Conservation (phyloP, 768 basidiomycete species). For the Lepiota subincarnata region DNA sequence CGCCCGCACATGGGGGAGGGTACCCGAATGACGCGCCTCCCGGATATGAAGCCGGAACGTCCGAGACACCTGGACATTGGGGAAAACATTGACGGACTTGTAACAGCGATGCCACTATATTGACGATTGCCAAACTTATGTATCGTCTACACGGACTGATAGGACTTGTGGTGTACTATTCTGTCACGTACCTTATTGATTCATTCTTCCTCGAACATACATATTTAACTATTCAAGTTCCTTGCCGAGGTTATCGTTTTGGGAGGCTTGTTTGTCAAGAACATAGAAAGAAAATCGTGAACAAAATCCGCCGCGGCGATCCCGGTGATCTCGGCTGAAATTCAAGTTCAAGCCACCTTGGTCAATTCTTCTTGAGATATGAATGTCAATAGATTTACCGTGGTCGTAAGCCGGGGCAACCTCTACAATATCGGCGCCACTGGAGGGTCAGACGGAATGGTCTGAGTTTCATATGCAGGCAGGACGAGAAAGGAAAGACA, state of each 20-base stretch:
- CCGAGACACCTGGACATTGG: constrained; percentile 51
- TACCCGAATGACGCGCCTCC: constrained; percentile 58
- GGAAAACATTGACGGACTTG: constrained; percentile 32
- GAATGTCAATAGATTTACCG: constrained; percentile 32
- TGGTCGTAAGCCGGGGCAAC: constrained; percentile 73
- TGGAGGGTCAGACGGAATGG: constrained; percentile 18
- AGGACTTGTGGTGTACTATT: not conserved
- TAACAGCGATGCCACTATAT: too few relatives aligned
- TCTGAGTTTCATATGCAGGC: not conserved
- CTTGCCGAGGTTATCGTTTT: not conserved
- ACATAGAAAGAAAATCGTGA: constrained; percentile 63
- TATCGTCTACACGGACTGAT: not conserved
- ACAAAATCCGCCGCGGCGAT: constrained; percentile 68
- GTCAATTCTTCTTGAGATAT: not conserved
- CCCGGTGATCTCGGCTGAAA: constrained; percentile 58
- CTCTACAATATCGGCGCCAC: constrained; percentile 71
- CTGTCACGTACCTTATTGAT: not conserved
- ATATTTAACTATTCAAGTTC: not conserved
- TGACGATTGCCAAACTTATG: too few relatives aligned
- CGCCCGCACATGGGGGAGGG: constrained; percentile 30
- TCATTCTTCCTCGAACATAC: not conserved
- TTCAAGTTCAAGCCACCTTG: not conserved
- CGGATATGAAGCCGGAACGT: constrained; percentile 54
- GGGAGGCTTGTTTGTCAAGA: constrained; percentile 21
- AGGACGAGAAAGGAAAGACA: not conserved